A percentile compares a stretch with the other conserved stretches of the same genome.
Evolutionary conservation across 768 basidiomycete genomes (phyloP).

Genomic region (Baorangia bicolor): DNA sequence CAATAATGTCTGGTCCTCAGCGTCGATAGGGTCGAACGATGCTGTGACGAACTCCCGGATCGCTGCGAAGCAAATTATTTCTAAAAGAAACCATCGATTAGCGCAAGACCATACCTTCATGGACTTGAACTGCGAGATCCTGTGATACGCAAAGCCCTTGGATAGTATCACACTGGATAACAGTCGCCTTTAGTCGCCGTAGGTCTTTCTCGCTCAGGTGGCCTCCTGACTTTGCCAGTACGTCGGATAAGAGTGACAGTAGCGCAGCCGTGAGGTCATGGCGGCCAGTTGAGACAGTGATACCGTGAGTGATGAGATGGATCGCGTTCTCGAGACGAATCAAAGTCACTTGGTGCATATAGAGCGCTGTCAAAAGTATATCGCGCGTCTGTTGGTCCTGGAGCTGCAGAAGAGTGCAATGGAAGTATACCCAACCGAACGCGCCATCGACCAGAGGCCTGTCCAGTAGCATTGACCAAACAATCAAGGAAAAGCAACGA

Average conservation of each 20-base stretch:
- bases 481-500: background rate
- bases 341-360: slow-evolving; percentile 23
- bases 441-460: slow-evolving; percentile 16
- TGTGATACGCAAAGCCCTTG: slow-evolving; percentile 35
- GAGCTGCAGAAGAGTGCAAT: slow-evolving; percentile 25
- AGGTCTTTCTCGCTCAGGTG: slow-evolving; percentile 33
- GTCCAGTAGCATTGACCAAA: background rate
- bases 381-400: slow-evolving; percentile 23
- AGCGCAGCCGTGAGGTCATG: slow-evolving; percentile 31
- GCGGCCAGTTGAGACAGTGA: slow-evolving; percentile 21
- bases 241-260: slow-evolving; percentile 39
- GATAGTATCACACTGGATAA: slow-evolving; percentile 35
- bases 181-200: slow-evolving; percentile 41
- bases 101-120: slow-evolving; percentile 34
- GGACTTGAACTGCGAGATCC: slow-evolving; percentile 22
- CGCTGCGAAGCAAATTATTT: slow-evolving; percentile 32
- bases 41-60: slow-evolving; percentile 40
- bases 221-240: slow-evolving; percentile 32
- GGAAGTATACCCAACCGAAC: slow-evolving; percentile 50
- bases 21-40: slow-evolving; percentile 37
- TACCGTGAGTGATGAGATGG: slow-evolving; percentile 38
- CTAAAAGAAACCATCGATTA: background rate
- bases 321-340: slow-evolving; percentile 37
- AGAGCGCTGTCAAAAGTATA: slow-evolving; percentile 38
- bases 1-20: slow-evolving; percentile 40